Conservation (phyloP, 208 protist species). For the Trypanosoma boissoni region DNA sequence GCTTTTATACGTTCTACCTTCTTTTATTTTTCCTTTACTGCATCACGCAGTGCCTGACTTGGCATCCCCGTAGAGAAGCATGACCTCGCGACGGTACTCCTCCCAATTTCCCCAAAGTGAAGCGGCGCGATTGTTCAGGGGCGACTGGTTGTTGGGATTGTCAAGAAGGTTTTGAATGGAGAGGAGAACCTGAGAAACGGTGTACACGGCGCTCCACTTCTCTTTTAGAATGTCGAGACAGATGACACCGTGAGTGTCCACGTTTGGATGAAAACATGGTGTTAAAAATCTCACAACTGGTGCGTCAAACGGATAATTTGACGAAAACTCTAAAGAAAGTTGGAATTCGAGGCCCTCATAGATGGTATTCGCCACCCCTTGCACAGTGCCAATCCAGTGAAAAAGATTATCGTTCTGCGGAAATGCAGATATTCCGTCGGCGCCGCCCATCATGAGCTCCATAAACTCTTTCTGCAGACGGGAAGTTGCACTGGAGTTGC, state of each 20-base stretch:
- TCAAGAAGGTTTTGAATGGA: constrained; percentile 95
- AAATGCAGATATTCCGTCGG: constrained; percentile 93
- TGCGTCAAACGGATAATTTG: constrained; percentile 94
- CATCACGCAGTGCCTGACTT: constrained; percentile 9
- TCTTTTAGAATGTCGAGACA: constrained; percentile 98
- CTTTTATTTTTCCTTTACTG: too few species aligned
- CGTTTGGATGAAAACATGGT: constrained; percentile 96
- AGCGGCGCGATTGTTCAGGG: constrained; percentile 94
- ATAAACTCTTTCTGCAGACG: constrained; percentile 93
- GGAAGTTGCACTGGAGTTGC: constrained; percentile 50
- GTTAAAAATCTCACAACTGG: constrained; percentile 93
- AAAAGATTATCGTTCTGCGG: constrained; percentile 94
- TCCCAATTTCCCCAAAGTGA: constrained; percentile 83
- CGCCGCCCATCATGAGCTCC: constrained; percentile 89
- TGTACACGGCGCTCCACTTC: constrained; percentile 96
- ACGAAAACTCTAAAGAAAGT: constrained; percentile 88
- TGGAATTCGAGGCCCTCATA: constrained; percentile 94
- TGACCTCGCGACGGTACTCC: constrained; percentile 62
- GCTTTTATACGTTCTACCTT: too few species aligned
- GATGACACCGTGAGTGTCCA: constrained; percentile 91
- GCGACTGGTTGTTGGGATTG: constrained; percentile 95
- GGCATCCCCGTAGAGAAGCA: constrained; percentile 37
- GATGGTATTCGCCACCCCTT: constrained; percentile 73
- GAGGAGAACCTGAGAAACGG: constrained; percentile 91
- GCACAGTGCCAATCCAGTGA: constrained; percentile 89